Evolutionary conservation across 1,284 basidiomycete species (phyloP).

Genomic region (Cutaneotrichosporon daszewskae): DNA sequence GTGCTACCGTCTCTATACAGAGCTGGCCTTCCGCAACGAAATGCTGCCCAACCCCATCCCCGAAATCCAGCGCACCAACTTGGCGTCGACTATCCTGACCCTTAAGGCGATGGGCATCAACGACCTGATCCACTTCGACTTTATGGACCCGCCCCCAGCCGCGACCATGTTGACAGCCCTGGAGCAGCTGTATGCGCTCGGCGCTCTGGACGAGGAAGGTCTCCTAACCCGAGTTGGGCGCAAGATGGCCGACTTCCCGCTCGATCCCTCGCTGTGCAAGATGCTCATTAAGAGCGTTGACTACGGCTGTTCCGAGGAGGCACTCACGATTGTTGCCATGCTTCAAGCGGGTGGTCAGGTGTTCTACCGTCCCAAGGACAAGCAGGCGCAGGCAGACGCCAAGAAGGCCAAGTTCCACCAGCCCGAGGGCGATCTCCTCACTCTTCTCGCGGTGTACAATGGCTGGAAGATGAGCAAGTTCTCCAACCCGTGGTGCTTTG

Average conservation of each 20-base stretch:
- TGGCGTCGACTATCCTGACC: constrained; percentile 87
- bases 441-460: constrained; percentile 92
- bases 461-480: constrained; percentile 96
- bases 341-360: constrained; percentile 85
- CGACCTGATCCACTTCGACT: constrained; percentile 95
- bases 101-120: constrained; percentile 99
- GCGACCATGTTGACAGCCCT: constrained; percentile 86
- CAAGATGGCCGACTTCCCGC: constrained; percentile 99
- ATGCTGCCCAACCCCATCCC: constrained; percentile 98
- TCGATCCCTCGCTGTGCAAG: constrained; percentile 93
- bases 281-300: constrained; percentile 99
- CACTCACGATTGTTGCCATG: constrained; percentile 96
- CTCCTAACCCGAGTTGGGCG: constrained; percentile 86
- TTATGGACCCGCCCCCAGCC: constrained; percentile 97
- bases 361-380: constrained; percentile 97
- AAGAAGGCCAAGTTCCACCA: constrained; percentile 53
- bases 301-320: constrained; percentile 93
- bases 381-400: constrained; percentile 82
- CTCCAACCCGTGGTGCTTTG: constrained; percentile 93
- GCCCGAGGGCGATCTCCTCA: constrained; percentile 94
- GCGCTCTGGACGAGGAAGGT: constrained; percentile 94
- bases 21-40: constrained; percentile 95
- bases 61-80: constrained; percentile 93
- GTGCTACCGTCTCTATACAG: constrained; percentile 96
- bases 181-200: constrained; percentile 88